Base-by-base conservation (phyloP, 345 rosid species). In the Pistacia vera region DNA sequence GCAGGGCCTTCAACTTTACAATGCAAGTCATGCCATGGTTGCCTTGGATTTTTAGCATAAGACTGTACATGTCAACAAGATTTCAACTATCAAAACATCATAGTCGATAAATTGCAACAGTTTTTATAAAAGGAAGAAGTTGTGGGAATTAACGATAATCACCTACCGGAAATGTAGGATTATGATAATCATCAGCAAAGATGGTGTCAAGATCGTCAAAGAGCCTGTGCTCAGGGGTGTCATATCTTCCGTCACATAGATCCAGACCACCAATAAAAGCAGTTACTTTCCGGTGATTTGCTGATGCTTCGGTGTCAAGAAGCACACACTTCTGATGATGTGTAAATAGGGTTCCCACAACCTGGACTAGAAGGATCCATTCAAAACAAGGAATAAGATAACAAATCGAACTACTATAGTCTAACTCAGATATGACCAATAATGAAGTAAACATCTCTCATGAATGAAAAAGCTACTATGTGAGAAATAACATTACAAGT, bases 11-110 rank as follows among this genome's bases (percentile, higher is more conserved):
- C 97, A 28, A 91, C 78, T 78, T 86, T 91, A 79, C 93, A 91
- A 68, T 91, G 97, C 58, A 88, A 58, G 77, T 91, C 97, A 74
- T 91, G 97, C 97, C 97, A 91, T 1, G 97, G 93, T 81, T 91
- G 90, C 75, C 97, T 87, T n/a, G 97, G 97, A 74, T 81, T 75
- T 77, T 69, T 72, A 48, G 84, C 60, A 73, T 59, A 52, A 63
- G 86, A 80, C 96, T 87, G 75, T 28, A 63, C 59, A 82, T 35
- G 64, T 22, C 68, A 16, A 38, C 16, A 67, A 44, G 62, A 70
- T 18, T 54, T 58, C 25, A 52, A 61, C 30, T n/a, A 56, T 77
- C 54, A 73, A 79, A 70, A 22, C n/a, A 65, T 12, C 59, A 28
- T 18, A 52, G 36, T 69, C 68, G n/a, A 16, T n/a, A 33, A 0